Evolutionary conservation across 2,329 filamentous ascomycete genomes (phyloP).

Genomic region (Aspergillus hortae): DNA sequence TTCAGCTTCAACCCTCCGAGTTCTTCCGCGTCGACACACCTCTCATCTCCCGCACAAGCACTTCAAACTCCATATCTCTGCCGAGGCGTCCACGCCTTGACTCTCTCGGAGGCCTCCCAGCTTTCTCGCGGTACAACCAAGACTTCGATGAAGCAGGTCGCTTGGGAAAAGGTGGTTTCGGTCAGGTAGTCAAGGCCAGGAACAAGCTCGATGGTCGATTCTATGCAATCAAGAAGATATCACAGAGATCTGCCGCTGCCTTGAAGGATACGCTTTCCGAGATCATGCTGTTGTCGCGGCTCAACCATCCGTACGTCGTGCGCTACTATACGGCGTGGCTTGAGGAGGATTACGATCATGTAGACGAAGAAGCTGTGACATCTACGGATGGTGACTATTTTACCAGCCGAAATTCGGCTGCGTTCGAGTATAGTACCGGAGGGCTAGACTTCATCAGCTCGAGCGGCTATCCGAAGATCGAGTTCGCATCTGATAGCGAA

Average conservation of each 20-base stretch:
- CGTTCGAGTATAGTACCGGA: conserved; percentile 67
- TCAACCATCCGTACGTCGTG: conserved; percentile 85
- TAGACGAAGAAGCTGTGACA: conserved; percentile 41
- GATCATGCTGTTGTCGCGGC: conserved; percentile 81
- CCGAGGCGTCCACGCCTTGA: conserved; percentile 58
- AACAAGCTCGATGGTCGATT: conserved; percentile 91
- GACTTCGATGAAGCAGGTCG: conserved; percentile 90
- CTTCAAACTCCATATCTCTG: conserved; percentile 44
- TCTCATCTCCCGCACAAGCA: conserved; percentile 33
- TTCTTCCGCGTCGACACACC: conserved; percentile 42
- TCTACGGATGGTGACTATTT: conserved; percentile 55
- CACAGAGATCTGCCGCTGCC: conserved; percentile 68
- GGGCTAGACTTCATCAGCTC: conserved; percentile 94
- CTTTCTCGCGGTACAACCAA: conserved; percentile 73
- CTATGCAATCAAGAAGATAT: conserved; percentile 97
- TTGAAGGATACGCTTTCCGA: conserved; percentile 68
- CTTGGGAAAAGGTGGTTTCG: conserved; percentile 90
- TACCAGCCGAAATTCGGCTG: conserved; percentile 22
- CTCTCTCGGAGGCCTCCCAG: conserved; percentile 53
- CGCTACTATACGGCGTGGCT: conserved; percentile 96
- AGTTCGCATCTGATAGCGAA: conserved; percentile 62
- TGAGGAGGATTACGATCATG: conserved; percentile 58
- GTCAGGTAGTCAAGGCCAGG: conserved; percentile 90
- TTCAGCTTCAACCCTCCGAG: conserved; percentile 60
- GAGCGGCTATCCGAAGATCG: conserved; percentile 69